These are phyloP conservation scores for Inonotus obliquus DNA, from an alignment of 1,284 basidiomycete genomes.

Conservation along the genomic window DNA sequence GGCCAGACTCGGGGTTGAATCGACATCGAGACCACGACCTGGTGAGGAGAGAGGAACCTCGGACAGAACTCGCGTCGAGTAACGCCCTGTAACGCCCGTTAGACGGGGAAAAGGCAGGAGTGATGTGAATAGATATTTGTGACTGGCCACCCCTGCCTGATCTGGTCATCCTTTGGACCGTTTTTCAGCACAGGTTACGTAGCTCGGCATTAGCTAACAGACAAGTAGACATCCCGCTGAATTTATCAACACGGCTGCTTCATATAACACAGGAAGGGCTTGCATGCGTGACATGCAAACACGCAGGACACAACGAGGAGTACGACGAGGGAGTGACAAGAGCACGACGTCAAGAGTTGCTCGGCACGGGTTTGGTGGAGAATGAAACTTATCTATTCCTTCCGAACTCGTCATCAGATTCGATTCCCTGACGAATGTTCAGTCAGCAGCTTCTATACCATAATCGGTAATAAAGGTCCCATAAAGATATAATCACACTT, in stretches of 20 bases:
- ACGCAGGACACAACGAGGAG: background rate
- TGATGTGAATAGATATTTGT: background rate
- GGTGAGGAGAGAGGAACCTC: background rate
- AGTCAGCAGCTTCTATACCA: background rate
- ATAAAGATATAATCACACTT: background rate
- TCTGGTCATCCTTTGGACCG: background rate
- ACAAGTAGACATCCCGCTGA: background rate
- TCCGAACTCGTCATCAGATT: background rate
- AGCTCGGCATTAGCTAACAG: background rate
- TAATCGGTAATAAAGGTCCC: background rate
- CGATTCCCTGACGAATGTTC: background rate
- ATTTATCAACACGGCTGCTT: background rate
- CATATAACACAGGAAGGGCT: background rate
- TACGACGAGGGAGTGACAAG: background rate
- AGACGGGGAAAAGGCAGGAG: background rate
- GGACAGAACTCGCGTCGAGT: conserved; percentile 5
- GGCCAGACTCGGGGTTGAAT: background rate
- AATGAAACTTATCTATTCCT: background rate
- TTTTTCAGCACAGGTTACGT: background rate
- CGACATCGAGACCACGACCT: too few relatives aligned
- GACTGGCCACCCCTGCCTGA: background rate
- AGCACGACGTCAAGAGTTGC: background rate
- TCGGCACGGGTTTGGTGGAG: background rate
- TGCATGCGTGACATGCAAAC: background rate
- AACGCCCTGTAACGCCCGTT: background rate